Evolutionary conservation across 2,329 filamentous ascomycete species (phyloP).

Genomic region (Nemania sp.): DNA sequence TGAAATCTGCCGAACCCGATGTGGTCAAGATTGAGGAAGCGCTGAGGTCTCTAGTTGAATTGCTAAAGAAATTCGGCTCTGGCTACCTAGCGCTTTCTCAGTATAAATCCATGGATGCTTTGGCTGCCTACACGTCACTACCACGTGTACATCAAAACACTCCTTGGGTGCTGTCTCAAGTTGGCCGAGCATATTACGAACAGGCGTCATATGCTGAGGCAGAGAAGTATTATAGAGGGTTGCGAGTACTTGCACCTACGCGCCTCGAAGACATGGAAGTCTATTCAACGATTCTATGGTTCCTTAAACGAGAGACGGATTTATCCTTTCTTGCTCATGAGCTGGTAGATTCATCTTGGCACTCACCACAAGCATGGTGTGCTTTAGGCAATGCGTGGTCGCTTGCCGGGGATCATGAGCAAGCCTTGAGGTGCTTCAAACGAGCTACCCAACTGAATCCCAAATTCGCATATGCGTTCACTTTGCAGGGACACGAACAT

Average conservation of each 20-base stretch:
- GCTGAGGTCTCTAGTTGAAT: slow-evolving; percentile 74
- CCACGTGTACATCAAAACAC: slow-evolving; percentile 81
- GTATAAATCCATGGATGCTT: slow-evolving; percentile 77
- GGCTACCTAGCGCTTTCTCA: slow-evolving; percentile 79
- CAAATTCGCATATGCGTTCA: slow-evolving; percentile 93
- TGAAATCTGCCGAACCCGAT: slow-evolving; percentile 56
- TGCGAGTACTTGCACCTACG: slow-evolving; percentile 79
- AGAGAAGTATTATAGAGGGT: slow-evolving; percentile 80
- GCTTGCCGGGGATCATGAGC: slow-evolving; percentile 87
- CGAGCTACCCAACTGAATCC: slow-evolving; percentile 89
- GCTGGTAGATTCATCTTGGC: slow-evolving; percentile 81
- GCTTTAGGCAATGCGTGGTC: slow-evolving; percentile 95
- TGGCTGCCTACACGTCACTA: slow-evolving; percentile 73
- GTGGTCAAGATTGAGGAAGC: slow-evolving; percentile 72
- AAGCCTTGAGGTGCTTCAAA: slow-evolving; percentile 92
- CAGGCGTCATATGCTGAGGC: slow-evolving; percentile 84
- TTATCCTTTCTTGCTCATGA: slow-evolving; percentile 91
- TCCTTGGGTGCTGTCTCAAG: slow-evolving; percentile 88
- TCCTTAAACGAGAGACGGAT: slow-evolving; percentile 88
- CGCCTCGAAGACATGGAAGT: slow-evolving; percentile 95
- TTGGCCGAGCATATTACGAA: slow-evolving; percentile 91
- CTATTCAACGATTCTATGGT: slow-evolving; percentile 99
- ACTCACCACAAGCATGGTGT: slow-evolving; percentile 95
- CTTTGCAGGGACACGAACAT: slow-evolving; percentile 93
- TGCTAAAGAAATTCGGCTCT: slow-evolving; percentile 79